Conservation (phyloP, 2,329 filamentous ascomycete genomes). For the Aspergillus jensenii region DNA sequence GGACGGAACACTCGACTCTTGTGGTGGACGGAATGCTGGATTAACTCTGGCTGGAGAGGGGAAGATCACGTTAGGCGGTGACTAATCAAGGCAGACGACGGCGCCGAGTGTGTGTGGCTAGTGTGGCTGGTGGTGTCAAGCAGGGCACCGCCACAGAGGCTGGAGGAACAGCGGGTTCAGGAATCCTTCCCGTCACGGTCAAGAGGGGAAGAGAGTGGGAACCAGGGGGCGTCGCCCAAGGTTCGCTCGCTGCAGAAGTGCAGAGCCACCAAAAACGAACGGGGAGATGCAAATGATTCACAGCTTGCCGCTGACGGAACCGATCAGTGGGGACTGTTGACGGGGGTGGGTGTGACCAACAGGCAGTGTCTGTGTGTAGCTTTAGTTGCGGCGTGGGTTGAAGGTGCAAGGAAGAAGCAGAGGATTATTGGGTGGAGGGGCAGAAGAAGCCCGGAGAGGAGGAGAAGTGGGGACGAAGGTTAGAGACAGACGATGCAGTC, state of each 20-base stretch:
- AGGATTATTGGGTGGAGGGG: conserved; percentile 17
- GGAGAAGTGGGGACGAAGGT: conserved; percentile 10
- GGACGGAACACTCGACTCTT: conserved; percentile 11
- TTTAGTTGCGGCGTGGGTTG: conserved; percentile 8
- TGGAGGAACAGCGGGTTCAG: background rate
- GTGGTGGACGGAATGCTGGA: conserved; percentile 17
- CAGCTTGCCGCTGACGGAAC: conserved; percentile 21
- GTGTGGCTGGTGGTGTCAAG: conserved; percentile 13
- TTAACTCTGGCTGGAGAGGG: conserved; percentile 17
- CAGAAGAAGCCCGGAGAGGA: conserved; percentile 4
- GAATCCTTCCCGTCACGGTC: too few relatives aligned
- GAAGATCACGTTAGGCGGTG: conserved; percentile 26
- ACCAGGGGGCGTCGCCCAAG: conserved; percentile 13
- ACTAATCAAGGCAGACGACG: conserved; percentile 3
- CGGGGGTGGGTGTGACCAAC: conserved; percentile 19
- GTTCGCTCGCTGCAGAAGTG: conserved; percentile 20
- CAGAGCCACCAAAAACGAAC: conserved; percentile 10
- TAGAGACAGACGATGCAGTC: conserved; percentile 4
- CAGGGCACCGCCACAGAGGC: conserved; percentile 21
- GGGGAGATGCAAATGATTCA: conserved; percentile 19
- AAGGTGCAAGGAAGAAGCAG: conserved; percentile 7
- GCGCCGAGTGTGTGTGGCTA: conserved; percentile 12
- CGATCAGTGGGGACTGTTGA: conserved; percentile 23
- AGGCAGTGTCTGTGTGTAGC: conserved; percentile 15
- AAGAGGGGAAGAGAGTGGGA: background rate